Percentiles rank a stretch among this genome's conserved stretches.
phyloP scores from a whole-genome alignment of 2,329 filamentous ascomycete species.

The Scytalidium lignicola region DNA sequence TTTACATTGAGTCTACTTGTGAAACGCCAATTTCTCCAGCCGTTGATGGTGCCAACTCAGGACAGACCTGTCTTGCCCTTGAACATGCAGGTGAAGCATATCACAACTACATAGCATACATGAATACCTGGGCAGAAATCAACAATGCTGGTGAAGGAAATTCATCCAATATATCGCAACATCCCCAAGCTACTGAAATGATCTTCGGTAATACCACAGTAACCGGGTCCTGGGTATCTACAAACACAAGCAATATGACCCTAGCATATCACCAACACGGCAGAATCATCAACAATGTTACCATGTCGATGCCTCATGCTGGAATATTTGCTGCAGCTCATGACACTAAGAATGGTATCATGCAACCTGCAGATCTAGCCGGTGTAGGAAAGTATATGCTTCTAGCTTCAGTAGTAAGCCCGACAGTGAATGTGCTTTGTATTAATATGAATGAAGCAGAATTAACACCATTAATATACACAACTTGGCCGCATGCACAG shows the following conservation, averaged over 20 bases:
- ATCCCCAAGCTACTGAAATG: constrained; percentile 58
- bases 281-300: constrained; percentile 69
- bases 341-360: constrained; percentile 56
- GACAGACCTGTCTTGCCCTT: constrained; percentile 60
- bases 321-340: constrained; percentile 61
- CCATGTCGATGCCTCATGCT: constrained; percentile 70
- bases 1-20: constrained; percentile 52
- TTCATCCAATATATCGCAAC: constrained; percentile 33
- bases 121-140: constrained; percentile 48
- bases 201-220: constrained; percentile 71
- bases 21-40: constrained; percentile 49
- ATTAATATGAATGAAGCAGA: constrained; percentile 57
- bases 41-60: constrained; percentile 35
- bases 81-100: constrained; percentile 65
- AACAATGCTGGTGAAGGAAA: constrained; percentile 38
- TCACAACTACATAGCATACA: constrained; percentile 62
- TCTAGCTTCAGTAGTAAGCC: constrained; percentile 63
- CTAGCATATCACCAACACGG: constrained; percentile 41
- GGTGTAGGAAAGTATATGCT: constrained; percentile 67
- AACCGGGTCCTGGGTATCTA: constrained; percentile 63
- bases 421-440: constrained; percentile 68
- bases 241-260: constrained; percentile 45
- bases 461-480: constrained; percentile 60
- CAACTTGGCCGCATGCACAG: constrained; percentile 46
- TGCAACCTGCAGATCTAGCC: constrained; percentile 61